Base-by-base conservation (phyloP, 768 basidiomycete genomes). In the Mycena floridula region DNA sequence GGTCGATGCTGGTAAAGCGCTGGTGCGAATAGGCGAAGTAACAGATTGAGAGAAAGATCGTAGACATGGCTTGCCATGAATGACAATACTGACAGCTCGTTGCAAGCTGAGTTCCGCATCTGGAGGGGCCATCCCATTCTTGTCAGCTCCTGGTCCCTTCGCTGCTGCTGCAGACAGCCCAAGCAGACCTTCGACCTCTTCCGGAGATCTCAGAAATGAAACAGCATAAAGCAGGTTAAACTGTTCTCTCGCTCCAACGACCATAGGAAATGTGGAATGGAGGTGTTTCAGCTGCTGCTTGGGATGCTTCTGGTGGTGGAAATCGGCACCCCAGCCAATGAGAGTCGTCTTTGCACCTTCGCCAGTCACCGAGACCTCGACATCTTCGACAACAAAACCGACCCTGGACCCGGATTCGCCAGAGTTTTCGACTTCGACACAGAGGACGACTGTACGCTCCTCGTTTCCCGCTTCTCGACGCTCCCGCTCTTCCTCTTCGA, bases 191-290 rank as follows among this genome's bases (percentile, higher is more conserved):
- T 35, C 32, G 15, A 36, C 53, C 49, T 39, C 51, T 51, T 23
- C 59, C 47, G 37, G 51, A 32, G 25, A 56, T 20, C 72, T 74
- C 51, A 88, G 68, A 58, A 93, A 89, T 9, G 82, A 79, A n/a
- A 96, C 89, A 1, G 86, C 85, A 52, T 94, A 94, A 13, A 96
- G 74, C 22, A 96, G 70, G 56, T 94, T 95, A 56, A 81, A 88
- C 62, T 95, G 92, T 28, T 90, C 89, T 55, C 74, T 67, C 2
- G 82, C 70, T 1, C 75, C 73, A n/a, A 95, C 71, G 9, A 56
- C 69, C 16, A 93, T 67, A 7, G 91, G 93, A 58, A 93, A 93
- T 4, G 77, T 66, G 47, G 25, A 54, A 63, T 39, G 42, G 54
- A 67, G 40, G 81, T 39, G 20, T 20, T 26, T 43, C 18, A 25